Percentiles rank a stretch among this genome's conserved stretches.
Evolutionary conservation across 169 alveolate species (phyloP).

Genomic region (Eimeria maxima): DNA sequence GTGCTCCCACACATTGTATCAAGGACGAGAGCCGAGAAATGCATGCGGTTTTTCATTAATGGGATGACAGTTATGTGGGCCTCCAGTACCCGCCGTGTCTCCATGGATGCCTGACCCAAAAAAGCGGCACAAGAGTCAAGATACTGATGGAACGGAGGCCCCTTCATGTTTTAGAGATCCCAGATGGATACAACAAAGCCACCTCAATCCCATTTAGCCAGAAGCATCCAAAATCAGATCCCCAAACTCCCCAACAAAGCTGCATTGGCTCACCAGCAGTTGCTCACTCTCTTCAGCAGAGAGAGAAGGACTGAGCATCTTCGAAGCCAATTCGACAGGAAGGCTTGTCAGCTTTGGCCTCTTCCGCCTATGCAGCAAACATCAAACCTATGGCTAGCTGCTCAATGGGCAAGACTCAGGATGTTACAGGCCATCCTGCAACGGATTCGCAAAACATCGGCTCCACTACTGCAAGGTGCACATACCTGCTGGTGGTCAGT

Average conservation of each 20-base stretch:
- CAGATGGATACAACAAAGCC: not conserved
- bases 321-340: constrained; percentile 48
- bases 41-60: not conserved
- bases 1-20: constrained; percentile 35
- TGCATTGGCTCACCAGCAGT: not conserved
- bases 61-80: constrained; percentile 26
- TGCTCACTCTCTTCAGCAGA: not conserved
- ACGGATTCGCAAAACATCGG: not conserved
- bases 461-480: not conserved
- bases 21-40: not conserved
- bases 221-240: not conserved
- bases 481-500: not conserved
- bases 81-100: not conserved
- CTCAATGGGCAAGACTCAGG: not conserved
- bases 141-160: not conserved
- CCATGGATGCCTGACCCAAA: constrained; percentile 7
- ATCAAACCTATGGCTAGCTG: not conserved
- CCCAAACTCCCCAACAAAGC: not conserved
- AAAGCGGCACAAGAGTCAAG: not conserved
- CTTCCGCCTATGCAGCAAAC: constrained; percentile 22
- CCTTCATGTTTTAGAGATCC: not conserved
- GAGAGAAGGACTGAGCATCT: constrained; percentile 18
- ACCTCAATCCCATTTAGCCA: not conserved
- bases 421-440: not conserved
- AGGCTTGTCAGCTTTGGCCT: constrained; percentile 34